Evolutionary conservation across 805 yeast genomes (phyloP).

Genomic region (Ogataea dorogensis): DNA sequence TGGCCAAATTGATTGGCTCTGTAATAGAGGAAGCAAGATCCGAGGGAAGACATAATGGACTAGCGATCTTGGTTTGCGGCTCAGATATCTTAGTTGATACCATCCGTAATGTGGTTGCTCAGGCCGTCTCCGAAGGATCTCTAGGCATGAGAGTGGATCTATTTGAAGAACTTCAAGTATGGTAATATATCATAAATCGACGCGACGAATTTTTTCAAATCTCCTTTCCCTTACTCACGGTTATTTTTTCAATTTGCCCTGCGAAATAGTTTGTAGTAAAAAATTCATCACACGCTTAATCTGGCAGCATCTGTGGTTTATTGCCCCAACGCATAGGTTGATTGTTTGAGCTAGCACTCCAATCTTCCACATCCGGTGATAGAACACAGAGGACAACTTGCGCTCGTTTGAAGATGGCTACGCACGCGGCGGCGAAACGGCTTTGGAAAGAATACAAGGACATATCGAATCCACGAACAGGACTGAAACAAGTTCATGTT

Average conservation of each 20-base stretch:
- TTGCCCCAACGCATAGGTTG: conserved; percentile 4
- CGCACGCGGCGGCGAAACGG: conserved; percentile 64
- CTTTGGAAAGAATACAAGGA: conserved; percentile 92
- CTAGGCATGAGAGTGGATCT: conserved; percentile 46
- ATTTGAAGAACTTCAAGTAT: conserved; percentile 56
- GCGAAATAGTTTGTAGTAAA: conserved; percentile 10
- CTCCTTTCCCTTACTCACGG: too few relatives aligned
- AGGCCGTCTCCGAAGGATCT: conserved; percentile 19
- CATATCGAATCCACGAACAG: conserved; percentile 88
- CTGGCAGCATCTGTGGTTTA: conserved; percentile 9
- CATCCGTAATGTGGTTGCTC: conserved; percentile 42
- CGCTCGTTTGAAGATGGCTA: conserved; percentile 11
- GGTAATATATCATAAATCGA: conserved; percentile 36
- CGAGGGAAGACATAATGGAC: conserved; percentile 29
- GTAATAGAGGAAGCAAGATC: conserved; percentile 28
- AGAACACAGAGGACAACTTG: not conserved
- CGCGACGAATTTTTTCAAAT: conserved; percentile 10
- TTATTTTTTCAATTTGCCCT: conserved; percentile 12
- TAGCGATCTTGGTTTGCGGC: conserved; percentile 56
- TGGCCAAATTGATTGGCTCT: conserved; percentile 13
- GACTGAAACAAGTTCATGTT: conserved; percentile 35
- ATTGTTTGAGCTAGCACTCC: conserved; percentile 1
- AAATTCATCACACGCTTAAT: conserved; percentile 14
- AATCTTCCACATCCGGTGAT: not conserved
- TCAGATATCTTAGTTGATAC: conserved; percentile 54